phyloP scores from a whole-genome alignment of 2,329 filamentous ascomycete species.

The Peltaster fructicola region DNA sequence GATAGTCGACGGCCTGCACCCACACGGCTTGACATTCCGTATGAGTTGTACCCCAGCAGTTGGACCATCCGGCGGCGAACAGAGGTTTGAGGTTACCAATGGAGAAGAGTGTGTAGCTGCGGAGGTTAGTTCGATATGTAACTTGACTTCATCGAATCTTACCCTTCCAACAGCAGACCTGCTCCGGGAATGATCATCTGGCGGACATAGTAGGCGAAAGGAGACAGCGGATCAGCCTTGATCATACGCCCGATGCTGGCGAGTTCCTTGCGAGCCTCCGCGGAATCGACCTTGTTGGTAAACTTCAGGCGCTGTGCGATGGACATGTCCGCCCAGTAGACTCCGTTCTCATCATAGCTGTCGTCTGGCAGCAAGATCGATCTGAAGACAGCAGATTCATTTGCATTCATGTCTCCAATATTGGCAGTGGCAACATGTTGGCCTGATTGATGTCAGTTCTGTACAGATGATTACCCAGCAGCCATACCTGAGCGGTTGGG shows the following conservation, averaged over 20 bases:
- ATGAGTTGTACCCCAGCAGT: conserved; percentile 48
- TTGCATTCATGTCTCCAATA: conserved; percentile 33
- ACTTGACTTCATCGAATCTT: conserved; percentile 10
- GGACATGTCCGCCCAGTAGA: conserved; percentile 85
- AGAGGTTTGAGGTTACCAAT: conserved; percentile 84
- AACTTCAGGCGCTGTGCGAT: conserved; percentile 54
- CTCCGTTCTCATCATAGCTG: conserved; percentile 62
- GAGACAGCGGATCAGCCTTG: conserved; percentile 71
- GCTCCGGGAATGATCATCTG: conserved; percentile 87
- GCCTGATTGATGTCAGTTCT: too few species aligned
- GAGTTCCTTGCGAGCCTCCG: conserved; percentile 53
- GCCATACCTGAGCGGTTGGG: conserved; percentile 30
- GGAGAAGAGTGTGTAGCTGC: conserved; percentile 81
- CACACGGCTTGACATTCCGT: conserved; percentile 59
- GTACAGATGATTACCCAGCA: too few species aligned
- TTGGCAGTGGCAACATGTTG: conserved; percentile 27
- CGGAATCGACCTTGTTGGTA: conserved; percentile 52
- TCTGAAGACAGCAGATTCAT: conserved; percentile 51
- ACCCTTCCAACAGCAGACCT: conserved; percentile 76
- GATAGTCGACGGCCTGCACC: conserved; percentile 70
- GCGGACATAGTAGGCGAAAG: conserved; percentile 69
- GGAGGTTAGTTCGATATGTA: neutral
- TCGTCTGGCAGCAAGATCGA: conserved; percentile 76
- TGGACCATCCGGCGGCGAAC: conserved; percentile 55
- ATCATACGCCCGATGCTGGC: conserved; percentile 55